These are phyloP conservation scores for Dimocarpus longan DNA, from an alignment of 345 rosid genomes.

Conservation along the genomic window DNA sequence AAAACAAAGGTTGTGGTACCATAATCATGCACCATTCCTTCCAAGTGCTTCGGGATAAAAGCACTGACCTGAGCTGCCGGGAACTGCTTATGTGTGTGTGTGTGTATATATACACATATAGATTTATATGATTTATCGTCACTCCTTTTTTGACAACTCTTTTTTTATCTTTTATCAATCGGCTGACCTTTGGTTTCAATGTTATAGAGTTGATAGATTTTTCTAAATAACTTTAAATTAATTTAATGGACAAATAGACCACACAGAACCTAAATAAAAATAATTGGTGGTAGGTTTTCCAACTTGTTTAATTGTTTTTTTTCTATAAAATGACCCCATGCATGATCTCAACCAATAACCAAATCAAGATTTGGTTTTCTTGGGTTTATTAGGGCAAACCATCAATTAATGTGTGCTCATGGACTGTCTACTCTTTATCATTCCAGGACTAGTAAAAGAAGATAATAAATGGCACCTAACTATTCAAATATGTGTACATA, in stretches of 20 bases:
- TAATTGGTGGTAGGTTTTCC: conserved; percentile 6
- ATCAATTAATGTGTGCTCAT: background rate
- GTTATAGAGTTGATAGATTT: background rate
- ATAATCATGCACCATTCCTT: background rate
- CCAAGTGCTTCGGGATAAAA: background rate
- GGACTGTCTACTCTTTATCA: background rate
- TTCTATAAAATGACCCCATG: background rate
- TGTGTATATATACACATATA: too few species aligned
- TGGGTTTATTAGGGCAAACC: background rate
- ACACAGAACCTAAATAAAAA: background rate
- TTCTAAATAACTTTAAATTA: background rate
- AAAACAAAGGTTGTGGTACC: background rate
- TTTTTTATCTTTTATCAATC: background rate
- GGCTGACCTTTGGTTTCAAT: background rate
- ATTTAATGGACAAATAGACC: background rate
- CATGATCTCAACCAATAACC: background rate
- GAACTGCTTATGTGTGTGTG: background rate
- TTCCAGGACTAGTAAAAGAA: background rate
- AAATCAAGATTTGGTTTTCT: conserved; percentile 3
- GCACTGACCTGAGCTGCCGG: background rate
- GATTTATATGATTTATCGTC: background rate
- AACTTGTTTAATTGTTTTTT: background rate
- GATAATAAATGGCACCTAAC: background rate
- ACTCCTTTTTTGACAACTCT: background rate
- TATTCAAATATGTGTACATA: background rate